Evolutionary conservation across 2,329 filamentous ascomycete species (phyloP).

Genomic region (Diaporthe sp.): DNA sequence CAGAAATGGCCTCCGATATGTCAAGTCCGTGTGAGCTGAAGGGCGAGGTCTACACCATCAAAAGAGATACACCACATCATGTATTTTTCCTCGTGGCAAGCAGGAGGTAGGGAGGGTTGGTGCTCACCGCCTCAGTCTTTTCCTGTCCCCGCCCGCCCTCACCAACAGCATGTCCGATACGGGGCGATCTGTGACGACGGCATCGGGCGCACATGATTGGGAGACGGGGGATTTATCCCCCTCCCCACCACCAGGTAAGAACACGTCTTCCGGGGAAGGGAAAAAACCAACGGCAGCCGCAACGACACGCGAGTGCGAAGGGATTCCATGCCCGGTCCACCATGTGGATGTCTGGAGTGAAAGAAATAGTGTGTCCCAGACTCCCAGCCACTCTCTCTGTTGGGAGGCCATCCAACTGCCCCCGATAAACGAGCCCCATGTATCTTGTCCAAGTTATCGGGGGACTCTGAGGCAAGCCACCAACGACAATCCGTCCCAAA

Average conservation of each 20-base stretch:
- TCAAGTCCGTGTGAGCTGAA: background rate
- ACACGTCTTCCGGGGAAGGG: background rate
- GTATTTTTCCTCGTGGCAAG: background rate
- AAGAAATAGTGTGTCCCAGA: background rate
- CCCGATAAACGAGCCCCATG: constrained; percentile 1
- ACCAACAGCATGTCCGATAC: background rate
- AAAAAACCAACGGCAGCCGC: too few species aligned
- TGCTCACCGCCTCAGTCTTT: background rate
- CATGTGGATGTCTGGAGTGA: background rate
- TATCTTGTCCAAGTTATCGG: background rate
- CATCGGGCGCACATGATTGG: background rate
- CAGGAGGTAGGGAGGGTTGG: background rate
- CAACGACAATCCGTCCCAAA: too few species aligned
- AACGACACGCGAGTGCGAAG: background rate
- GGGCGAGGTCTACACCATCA: background rate
- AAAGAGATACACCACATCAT: background rate
- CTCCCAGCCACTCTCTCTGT: too few species aligned
- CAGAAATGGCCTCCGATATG: background rate
- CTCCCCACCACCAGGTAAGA: background rate
- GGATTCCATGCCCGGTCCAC: background rate
- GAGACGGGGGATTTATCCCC: background rate
- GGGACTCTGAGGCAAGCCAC: background rate
- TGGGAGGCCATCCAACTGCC: background rate
- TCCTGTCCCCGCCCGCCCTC: background rate
- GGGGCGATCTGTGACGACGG: constrained; percentile 1